Evolutionary conservation across 2,329 filamentous ascomycete species (phyloP).

Genomic region (Diaporthe nobilis): DNA sequence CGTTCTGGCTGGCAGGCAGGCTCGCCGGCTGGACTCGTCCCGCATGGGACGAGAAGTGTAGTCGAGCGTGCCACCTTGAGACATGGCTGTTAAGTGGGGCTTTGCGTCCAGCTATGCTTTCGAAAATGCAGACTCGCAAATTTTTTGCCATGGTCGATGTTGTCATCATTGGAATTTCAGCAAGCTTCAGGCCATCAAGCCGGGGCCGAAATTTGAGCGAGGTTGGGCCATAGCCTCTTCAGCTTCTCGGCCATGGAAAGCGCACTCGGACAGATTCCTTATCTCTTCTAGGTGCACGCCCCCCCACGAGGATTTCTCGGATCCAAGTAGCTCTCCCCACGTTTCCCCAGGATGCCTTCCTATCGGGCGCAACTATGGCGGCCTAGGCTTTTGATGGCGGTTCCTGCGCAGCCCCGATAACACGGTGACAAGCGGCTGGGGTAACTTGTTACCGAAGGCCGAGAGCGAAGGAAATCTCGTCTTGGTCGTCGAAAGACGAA

Average conservation of each 20-base stretch:
- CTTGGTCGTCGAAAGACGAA: neutral
- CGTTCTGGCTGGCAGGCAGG: neutral
- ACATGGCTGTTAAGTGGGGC: slow-evolving; percentile 24
- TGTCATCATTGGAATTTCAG: slow-evolving; percentile 28
- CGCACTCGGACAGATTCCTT: slow-evolving; percentile 40
- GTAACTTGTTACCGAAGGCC: slow-evolving; percentile 18
- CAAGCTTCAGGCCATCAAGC: slow-evolving; percentile 23
- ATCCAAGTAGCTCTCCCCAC: slow-evolving; percentile 34
- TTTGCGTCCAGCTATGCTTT: neutral
- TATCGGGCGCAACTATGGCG: slow-evolving; percentile 17
- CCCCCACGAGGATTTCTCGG: slow-evolving; percentile 41
- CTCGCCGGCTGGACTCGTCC: neutral
- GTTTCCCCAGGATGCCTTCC: slow-evolving; percentile 38
- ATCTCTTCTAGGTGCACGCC: slow-evolving; percentile 37
- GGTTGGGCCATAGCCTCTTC: slow-evolving; percentile 18
- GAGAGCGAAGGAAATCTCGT: neutral
- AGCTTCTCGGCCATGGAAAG: slow-evolving; percentile 31
- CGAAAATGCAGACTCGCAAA: slow-evolving; percentile 6
- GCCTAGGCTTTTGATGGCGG: slow-evolving; percentile 26
- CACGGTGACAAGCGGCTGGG: slow-evolving; percentile 18
- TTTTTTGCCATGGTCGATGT: slow-evolving; percentile 19
- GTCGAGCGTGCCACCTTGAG: slow-evolving; percentile 27
- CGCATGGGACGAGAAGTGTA: slow-evolving; percentile 17
- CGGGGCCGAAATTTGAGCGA: slow-evolving; percentile 40
- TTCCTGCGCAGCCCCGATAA: slow-evolving; percentile 24